Evolutionary conservation across 192 early-diverging fungal genomes (phyloP), one percentile per base, ranked within the genome.

Genomic region (Globomyces pollinis-pini): DNA sequence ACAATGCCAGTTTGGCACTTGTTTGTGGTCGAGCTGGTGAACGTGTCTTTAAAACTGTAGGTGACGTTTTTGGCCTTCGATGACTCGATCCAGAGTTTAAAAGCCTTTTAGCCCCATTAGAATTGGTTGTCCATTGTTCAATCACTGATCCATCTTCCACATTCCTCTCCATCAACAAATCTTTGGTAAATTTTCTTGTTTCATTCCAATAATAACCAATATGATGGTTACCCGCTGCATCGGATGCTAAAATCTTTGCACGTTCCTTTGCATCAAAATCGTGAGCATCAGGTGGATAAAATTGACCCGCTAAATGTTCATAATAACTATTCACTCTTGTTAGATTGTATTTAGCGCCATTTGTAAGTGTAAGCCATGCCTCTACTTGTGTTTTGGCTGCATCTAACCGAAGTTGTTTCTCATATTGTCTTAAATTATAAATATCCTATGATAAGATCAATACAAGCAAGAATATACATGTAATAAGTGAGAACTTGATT

Each of bases 281-380:
- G 20, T 55, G 59, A 7, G 61, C 60, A 50, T 73, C 70, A 0
- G 71, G 61, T n/a, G 68, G 68, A 45, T 73, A 77, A 36, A 73
- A 72, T 2, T 62, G 65, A 0, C 75, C 75, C 2, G 75, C 70
- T 18, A 73, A 50, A 41, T 77, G 75, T 32, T 77, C 69, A 30
- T 33, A 57, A 50, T 72, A 77, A 54, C 75, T 77, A 42, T 59
- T 43, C 3, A 56, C 61, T 9, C 74, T 44, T 21, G 21, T 57
- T 42, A n/a, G 28, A 50, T 24, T 39, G 52, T 54, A 23, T 20
- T 8, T 13, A 66, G 5, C 31, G 26, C 38, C 36, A 47, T 7
- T 47, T 26, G n/a, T n/a, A n/a, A n/a, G n/a, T n/a, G n/a, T 12
- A 34, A 49, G 29, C 60, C 56, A 36, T 43, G 62, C 26, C 4